Percentiles rank a stretch among this genome's conserved stretches.
Evolutionary conservation across 2,329 filamentous ascomycete genomes (phyloP).

Genomic region (Colletotrichum sublineola): DNA sequence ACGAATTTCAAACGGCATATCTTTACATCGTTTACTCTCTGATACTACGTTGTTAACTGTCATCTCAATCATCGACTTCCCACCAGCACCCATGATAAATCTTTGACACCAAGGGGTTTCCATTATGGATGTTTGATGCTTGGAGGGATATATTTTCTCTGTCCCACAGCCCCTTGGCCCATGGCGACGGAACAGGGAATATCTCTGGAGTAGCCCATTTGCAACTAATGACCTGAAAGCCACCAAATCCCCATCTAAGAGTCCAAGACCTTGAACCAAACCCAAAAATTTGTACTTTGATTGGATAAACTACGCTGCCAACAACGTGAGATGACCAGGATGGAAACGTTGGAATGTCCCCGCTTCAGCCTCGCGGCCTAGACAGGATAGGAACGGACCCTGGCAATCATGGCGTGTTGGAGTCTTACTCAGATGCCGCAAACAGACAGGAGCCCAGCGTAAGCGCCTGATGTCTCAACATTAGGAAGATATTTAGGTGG

Average conservation of each 20-base stretch:
- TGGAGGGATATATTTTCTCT: no score
- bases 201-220: background rate
- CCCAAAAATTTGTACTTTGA: background rate
- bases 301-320: background rate
- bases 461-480: no score
- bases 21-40: background rate
- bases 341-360: background rate
- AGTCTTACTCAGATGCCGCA: background rate
- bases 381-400: background rate
- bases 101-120: background rate
- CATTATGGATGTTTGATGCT: background rate
- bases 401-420: background rate
- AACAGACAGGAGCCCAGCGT: background rate
- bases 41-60: background rate
- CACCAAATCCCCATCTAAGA: background rate
- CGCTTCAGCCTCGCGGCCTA: background rate
- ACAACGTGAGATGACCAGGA: background rate
- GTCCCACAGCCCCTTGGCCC: background rate
- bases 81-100: no score
- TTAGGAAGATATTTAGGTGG: background rate
- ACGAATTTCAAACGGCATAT: background rate
- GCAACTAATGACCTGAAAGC: background rate
- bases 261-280: background rate
- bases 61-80: background rate
- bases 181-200: background rate